Evolutionary conservation across 2,329 filamentous ascomycete species (phyloP).

Genomic region (Claviceps arundinis): DNA sequence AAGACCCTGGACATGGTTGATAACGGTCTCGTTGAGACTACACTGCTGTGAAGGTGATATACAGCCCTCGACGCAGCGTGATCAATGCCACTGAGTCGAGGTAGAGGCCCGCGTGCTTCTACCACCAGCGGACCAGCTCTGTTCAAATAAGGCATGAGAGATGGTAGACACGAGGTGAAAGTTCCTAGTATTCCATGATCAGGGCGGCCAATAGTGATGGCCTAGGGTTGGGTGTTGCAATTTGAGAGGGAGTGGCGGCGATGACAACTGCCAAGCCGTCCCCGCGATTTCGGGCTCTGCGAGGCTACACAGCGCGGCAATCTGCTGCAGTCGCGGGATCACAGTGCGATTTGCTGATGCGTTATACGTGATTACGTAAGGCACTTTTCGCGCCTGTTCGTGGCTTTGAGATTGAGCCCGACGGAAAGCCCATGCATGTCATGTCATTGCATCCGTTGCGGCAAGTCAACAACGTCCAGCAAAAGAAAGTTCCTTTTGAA

Average conservation of each 20-base stretch:
- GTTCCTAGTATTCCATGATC: conserved; percentile 5
- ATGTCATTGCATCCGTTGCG: not conserved
- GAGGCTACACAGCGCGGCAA: too few relatives aligned
- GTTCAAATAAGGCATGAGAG: conserved; percentile 10
- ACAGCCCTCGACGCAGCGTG: not conserved
- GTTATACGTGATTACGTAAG: conserved; percentile 1
- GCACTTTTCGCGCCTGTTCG: not conserved
- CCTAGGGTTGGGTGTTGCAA: conserved; percentile 1
- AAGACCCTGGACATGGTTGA: conserved; percentile 6
- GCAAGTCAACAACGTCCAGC: not conserved
- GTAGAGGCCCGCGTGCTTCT: conserved; percentile 13
- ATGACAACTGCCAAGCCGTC: not conserved
- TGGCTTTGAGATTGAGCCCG: not conserved
- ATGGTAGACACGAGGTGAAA: not conserved
- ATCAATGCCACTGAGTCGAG: not conserved
- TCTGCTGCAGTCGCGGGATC: too few relatives aligned
- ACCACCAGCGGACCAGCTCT: conserved; percentile 11
- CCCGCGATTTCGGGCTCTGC: too few relatives aligned
- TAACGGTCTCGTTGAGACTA: not conserved
- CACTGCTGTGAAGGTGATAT: not conserved
- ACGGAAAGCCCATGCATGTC: not conserved
- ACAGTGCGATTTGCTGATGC: too few relatives aligned
- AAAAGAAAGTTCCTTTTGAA: not conserved
- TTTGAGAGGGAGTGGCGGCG: conserved; percentile 4
- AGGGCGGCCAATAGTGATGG: conserved; percentile 9